These are phyloP conservation scores for Rhodotorula diobovata DNA, from an alignment of 768 basidiomycete genomes.

Conservation along the genomic window DNA sequence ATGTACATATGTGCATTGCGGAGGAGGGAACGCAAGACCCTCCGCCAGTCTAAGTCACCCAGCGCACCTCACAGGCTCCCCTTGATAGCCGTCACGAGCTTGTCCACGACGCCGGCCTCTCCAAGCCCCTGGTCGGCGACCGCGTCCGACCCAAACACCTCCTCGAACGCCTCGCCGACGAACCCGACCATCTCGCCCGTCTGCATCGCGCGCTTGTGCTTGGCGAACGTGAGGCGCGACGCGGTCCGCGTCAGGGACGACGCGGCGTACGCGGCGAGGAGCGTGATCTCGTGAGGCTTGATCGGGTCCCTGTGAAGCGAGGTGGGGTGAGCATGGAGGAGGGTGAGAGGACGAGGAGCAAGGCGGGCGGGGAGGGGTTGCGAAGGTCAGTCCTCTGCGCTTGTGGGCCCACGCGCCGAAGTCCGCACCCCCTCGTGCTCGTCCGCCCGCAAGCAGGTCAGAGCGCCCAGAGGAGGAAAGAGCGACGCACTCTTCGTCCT, in stretches of 20 bases:
- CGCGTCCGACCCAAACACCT: conserved; percentile 59
- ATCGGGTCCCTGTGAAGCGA: conserved; percentile 46
- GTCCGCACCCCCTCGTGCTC: too few relatives aligned
- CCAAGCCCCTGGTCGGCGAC: conserved; percentile 6
- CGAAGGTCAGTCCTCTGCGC: background rate
- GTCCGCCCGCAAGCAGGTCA: too few relatives aligned
- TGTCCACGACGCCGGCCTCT: background rate
- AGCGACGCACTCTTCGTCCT: conserved; percentile 53
- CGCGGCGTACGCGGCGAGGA: conserved; percentile 78
- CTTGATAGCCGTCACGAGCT: conserved; percentile 13
- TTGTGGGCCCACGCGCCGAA: too few relatives aligned
- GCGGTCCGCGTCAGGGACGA: conserved; percentile 83
- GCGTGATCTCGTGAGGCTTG: conserved; percentile 56
- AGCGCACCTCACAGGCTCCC: background rate
- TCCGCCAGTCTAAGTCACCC: background rate
- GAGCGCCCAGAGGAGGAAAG: conserved; percentile 42
- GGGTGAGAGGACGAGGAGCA: background rate
- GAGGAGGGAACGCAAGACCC: too few relatives aligned
- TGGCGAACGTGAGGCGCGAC: conserved; percentile 68
- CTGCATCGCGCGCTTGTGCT: conserved; percentile 72
- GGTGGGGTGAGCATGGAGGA: background rate
- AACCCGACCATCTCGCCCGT: conserved; percentile 67
- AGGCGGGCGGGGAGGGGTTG: conserved; percentile 25
- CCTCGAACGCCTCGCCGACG: conserved; percentile 64
- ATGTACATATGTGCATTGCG: background rate